A percentile compares a stretch with the other conserved stretches of the same genome.
phyloP scores from a whole-genome alignment of 805 yeast genomes.

The Soucietia sequanensis region DNA sequence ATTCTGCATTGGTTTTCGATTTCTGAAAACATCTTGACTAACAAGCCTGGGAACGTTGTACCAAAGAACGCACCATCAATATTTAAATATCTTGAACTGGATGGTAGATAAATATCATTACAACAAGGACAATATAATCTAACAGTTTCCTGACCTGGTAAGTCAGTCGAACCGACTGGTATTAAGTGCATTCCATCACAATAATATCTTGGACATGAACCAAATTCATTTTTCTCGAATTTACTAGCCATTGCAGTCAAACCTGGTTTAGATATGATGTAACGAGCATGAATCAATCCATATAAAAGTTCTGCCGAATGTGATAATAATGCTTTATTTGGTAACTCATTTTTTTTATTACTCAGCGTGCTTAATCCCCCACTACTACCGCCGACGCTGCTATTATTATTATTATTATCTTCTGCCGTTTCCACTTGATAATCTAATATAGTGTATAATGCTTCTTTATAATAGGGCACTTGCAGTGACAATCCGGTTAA shows the following conservation, averaged over 20 bases:
- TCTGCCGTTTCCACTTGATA: conserved; percentile 58
- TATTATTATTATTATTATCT: conserved; percentile 20
- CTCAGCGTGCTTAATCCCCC: too few species aligned
- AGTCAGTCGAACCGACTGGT: conserved; percentile 89
- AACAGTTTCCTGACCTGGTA: conserved; percentile 89
- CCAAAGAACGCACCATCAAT: conserved; percentile 98
- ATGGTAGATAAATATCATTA: conserved; percentile 85
- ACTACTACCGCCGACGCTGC: conserved; percentile 4
- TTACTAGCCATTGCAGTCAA: conserved; percentile 90
- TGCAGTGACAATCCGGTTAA: conserved; percentile 82
- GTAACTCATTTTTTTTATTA: conserved; percentile 38
- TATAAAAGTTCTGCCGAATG: conserved; percentile 90
- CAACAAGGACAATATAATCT: conserved; percentile 94
- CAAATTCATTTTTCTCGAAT: conserved; percentile 85
- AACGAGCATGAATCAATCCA: conserved; percentile 93
- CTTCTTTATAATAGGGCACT: conserved; percentile 90
- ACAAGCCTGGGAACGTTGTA: conserved; percentile 90
- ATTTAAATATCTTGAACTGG: conserved; percentile 79
- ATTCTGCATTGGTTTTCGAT: conserved; percentile 72
- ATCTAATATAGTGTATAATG: conserved; percentile 86
- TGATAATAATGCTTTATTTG: conserved; percentile 73
- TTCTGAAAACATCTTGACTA: conserved; percentile 89
- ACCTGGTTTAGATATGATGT: conserved; percentile 85
- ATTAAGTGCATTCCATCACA: conserved; percentile 89
- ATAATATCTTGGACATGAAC: conserved; percentile 83